These are phyloP conservation scores for Bacidia rubella DNA, from an alignment of 495 filamentous ascomycete genomes.

Conservation along the genomic window DNA sequence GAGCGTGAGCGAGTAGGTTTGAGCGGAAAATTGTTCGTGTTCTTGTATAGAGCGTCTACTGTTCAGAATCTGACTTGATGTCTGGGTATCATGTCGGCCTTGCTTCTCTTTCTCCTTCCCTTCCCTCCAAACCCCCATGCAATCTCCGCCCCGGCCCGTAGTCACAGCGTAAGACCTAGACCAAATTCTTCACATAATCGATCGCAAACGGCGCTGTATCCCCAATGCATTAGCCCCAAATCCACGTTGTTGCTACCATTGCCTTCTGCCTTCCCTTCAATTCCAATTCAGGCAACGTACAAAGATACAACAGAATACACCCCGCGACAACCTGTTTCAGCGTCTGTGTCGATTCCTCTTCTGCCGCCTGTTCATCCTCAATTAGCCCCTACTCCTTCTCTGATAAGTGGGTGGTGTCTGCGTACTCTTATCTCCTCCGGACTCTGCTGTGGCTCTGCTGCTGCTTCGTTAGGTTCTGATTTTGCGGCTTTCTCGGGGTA, in stretches of 20 bases:
- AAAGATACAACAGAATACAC: constrained; percentile 64
- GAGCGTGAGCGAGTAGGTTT: too few relatives aligned
- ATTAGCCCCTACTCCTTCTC: too few relatives aligned
- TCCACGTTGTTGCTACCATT: background rate
- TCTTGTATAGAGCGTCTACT: background rate
- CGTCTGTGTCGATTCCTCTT: constrained; percentile 55
- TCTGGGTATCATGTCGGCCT: background rate
- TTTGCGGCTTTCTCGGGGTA: background rate
- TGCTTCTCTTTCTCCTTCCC: too few relatives aligned
- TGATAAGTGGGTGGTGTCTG: background rate
- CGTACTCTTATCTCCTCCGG: background rate
- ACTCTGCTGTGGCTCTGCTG: background rate
- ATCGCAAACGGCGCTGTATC: constrained; percentile 64
- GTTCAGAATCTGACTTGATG: background rate
- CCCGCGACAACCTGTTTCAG: constrained; percentile 48
- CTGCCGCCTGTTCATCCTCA: constrained; percentile 35
- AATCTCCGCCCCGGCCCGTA: background rate
- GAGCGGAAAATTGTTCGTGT: background rate
- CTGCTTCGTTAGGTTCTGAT: background rate
- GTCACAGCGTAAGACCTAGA: constrained; percentile 32
- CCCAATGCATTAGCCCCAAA: background rate
- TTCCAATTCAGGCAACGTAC: constrained; percentile 35
- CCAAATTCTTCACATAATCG: constrained; percentile 60
- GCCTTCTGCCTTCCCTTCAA: background rate
- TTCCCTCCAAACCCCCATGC: too few relatives aligned